Conservation (phyloP, 2,329 filamentous ascomycete genomes). For the Neofusicoccum sp. region DNA sequence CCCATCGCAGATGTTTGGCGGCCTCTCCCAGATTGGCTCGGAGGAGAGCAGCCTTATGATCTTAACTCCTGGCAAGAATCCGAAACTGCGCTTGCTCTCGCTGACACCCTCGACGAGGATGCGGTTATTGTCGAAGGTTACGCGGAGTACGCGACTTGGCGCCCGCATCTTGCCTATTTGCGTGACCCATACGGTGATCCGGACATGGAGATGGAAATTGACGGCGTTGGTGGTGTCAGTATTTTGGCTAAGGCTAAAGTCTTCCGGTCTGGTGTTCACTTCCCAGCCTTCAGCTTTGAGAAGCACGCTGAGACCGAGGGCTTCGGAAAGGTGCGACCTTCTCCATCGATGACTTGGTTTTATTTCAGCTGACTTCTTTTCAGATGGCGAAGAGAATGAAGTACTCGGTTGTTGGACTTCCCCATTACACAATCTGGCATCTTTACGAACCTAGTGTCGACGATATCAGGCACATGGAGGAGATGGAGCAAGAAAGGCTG, state of each 20-base stretch:
- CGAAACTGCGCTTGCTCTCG: conserved; percentile 88
- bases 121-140: conserved; percentile 99
- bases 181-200: conserved; percentile 96
- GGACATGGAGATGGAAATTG: conserved; percentile 99
- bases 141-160: conserved; percentile 97
- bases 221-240: conserved; percentile 95
- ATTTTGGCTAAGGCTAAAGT: conserved; percentile 95
- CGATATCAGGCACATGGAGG: conserved; percentile 96
- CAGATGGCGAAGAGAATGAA: conserved; percentile 97
- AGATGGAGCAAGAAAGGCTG: conserved; percentile 88
- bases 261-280: conserved; percentile 92
- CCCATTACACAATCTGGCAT: conserved; percentile 99
- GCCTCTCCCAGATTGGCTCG: conserved; percentile 97
- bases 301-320: conserved; percentile 98
- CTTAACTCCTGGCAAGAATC: conserved; percentile 99
- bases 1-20: conserved; percentile 73
- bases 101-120: conserved; percentile 94
- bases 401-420: conserved; percentile 90
- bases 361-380: conserved; percentile 29
- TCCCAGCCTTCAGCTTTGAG: conserved; percentile 97
- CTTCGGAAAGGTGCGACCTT: conserved; percentile 79
- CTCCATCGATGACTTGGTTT: background rate
- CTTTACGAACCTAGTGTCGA: conserved; percentile 98
- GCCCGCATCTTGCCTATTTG: conserved; percentile 93
- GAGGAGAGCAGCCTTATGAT: conserved; percentile 97